A percentile compares a stretch with the other conserved stretches of the same genome.
phyloP scores from a whole-genome alignment of 495 filamentous ascomycete genomes.

The Penicillium soppii region DNA sequence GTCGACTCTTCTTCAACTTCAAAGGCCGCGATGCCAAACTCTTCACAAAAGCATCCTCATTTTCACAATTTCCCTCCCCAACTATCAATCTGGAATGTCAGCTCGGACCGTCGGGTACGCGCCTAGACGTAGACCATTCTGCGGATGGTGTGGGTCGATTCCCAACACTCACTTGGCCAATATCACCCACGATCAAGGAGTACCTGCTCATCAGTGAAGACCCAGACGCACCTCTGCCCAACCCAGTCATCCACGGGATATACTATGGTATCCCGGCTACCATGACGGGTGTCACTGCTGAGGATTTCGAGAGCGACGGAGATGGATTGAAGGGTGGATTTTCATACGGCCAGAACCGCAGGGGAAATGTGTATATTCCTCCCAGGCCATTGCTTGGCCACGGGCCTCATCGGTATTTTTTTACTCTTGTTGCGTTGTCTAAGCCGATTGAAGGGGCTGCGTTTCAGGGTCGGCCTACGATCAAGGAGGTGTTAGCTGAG shows the following conservation, averaged over 20 bases:
- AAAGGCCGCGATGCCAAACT: slow-evolving; percentile 21
- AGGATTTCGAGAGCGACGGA: slow-evolving; percentile 35
- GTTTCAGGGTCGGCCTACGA: no score
- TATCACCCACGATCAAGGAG: slow-evolving; percentile 37
- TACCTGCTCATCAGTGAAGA: slow-evolving; percentile 53
- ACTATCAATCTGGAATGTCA: slow-evolving; percentile 41
- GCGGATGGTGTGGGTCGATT: slow-evolving; percentile 41
- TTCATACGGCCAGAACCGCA: slow-evolving; percentile 42
- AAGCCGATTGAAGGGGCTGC: slow-evolving; percentile 39
- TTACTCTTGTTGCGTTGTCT: slow-evolving; percentile 45
- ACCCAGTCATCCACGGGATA: slow-evolving; percentile 46
- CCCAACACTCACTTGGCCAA: slow-evolving; percentile 43
- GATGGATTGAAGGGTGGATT: slow-evolving; percentile 43
- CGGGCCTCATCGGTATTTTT: no score
- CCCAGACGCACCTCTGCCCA: slow-evolving; percentile 48
- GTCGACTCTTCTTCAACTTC: no score
- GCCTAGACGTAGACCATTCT: slow-evolving; percentile 39
- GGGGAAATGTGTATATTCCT: slow-evolving; percentile 36
- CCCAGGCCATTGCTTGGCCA: slow-evolving; percentile 43
- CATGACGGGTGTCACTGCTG: slow-evolving; percentile 27
- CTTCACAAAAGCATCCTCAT: no score
- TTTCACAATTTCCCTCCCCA: no score
- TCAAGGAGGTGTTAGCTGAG: no score
- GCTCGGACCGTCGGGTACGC: slow-evolving; percentile 40
- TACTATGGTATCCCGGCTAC: slow-evolving; percentile 43